phyloP scores from a whole-genome alignment of 306 rosid species.

The Purshia tridentata region DNA sequence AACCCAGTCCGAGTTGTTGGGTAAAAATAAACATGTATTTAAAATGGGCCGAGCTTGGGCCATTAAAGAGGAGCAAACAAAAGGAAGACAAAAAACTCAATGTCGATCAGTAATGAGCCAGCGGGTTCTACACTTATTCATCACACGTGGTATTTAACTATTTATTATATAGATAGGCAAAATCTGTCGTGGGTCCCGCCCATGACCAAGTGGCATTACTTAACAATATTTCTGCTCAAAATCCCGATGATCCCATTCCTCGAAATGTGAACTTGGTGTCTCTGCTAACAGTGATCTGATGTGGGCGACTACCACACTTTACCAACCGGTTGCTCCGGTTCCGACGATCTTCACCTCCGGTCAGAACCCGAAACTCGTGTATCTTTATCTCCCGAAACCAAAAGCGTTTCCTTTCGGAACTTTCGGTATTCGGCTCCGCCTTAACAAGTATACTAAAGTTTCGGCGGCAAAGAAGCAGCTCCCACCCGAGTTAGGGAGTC shows the following conservation, averaged over 20 bases:
- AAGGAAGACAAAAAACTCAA: too few species aligned
- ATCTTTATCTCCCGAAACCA: neutral
- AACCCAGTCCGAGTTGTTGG: too few species aligned
- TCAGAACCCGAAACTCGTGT: slow-evolving; percentile 8
- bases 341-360: slow-evolving; percentile 10
- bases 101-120: too few species aligned
- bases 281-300: slow-evolving; percentile 19
- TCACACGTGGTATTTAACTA: neutral
- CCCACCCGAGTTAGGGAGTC: slow-evolving; percentile 18
- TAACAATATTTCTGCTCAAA: neutral
- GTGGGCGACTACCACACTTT: slow-evolving; percentile 31
- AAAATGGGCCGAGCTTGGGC: too few species aligned
- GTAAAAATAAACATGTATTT: too few species aligned
- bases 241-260: neutral
- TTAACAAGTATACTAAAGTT: slow-evolving; percentile 20
- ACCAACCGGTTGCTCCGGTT: slow-evolving; percentile 9
- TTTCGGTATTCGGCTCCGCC: slow-evolving; percentile 21
- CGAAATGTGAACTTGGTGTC: neutral
- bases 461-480: slow-evolving; percentile 45
- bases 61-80: neutral
- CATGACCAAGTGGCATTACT: neutral
- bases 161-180: neutral
- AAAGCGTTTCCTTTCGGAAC: slow-evolving; percentile 1
- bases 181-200: neutral
- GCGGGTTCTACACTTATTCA: neutral